Evolutionary conservation across 495 filamentous ascomycete genomes (phyloP).

Genomic region (Podospora anserina): DNA sequence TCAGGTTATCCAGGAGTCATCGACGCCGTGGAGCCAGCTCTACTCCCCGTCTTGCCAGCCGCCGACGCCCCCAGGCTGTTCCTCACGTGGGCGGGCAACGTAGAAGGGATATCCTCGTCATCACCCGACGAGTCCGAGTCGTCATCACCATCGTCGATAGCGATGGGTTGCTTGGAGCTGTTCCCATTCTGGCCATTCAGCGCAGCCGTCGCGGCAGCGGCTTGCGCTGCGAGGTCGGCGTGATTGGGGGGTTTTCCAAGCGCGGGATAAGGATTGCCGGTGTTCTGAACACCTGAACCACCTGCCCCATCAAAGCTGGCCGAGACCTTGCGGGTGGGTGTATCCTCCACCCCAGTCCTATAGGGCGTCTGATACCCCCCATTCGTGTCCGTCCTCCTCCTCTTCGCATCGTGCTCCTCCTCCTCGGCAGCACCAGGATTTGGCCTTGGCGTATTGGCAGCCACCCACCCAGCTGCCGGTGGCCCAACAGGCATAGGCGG

Average conservation of each 20-base stretch:
- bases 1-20: background rate
- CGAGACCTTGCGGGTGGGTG: constrained; percentile 31
- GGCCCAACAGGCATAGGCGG: background rate
- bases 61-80: constrained; percentile 14
- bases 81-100: constrained; percentile 32
- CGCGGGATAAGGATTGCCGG: too few species aligned
- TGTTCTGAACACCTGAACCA: too few species aligned
- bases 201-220: background rate
- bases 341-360: constrained; percentile 16
- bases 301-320: background rate
- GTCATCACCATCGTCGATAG: constrained; percentile 14
- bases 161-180: background rate
- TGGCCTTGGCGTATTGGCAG: constrained; percentile 8
- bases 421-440: constrained; percentile 14
- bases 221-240: background rate
- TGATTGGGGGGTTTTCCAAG: background rate
- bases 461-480: background rate
- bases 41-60: constrained; percentile 1
- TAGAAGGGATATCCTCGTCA: constrained; percentile 44
- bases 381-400: constrained; percentile 25
- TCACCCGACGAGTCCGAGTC: constrained; percentile 29
- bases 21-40: constrained; percentile 4
- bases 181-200: background rate
- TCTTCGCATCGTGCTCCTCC: constrained; percentile 33
- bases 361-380: constrained; percentile 23